phyloP scores from a whole-genome alignment of 2,329 filamentous ascomycete genomes.

The Cordyceps fumosorosea region DNA sequence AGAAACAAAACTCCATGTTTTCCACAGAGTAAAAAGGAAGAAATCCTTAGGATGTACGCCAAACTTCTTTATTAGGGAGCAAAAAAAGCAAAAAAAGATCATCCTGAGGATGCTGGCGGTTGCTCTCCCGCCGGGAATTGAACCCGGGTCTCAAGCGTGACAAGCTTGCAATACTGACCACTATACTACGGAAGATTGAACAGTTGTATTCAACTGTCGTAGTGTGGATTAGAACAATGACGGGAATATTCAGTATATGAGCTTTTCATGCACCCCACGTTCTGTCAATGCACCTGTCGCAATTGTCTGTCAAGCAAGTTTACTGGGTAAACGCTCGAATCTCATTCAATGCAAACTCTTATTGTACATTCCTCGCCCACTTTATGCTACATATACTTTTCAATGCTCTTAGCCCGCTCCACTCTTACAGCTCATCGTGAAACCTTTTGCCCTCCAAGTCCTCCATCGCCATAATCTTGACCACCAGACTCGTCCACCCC shows the following conservation, averaged over 20 bases:
- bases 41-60: too few species aligned
- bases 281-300: not conserved
- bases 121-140: constrained; percentile 19
- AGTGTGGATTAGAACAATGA: not conserved
- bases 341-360: not conserved
- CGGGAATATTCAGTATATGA: not conserved
- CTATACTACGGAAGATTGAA: constrained; percentile 18
- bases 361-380: not conserved
- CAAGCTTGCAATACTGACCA: constrained; percentile 20
- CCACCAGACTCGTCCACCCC: constrained; percentile 96
- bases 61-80: too few species aligned
- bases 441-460: constrained; percentile 42
- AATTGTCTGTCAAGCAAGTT: too few species aligned
- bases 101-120: constrained; percentile 12
- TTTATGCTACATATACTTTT: constrained; percentile 13
- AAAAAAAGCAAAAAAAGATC: not conserved
- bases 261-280: not conserved
- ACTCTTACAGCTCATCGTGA: constrained; percentile 42
- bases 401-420: constrained; percentile 7
- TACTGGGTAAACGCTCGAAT: not conserved
- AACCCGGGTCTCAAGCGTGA: constrained; percentile 20
- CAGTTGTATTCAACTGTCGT: constrained; percentile 12
- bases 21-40: too few species aligned
- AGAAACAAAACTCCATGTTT: not conserved
- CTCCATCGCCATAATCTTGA: constrained; percentile 96